Conservation (phyloP, 2,329 filamentous ascomycete genomes). For the Colletotrichum melonis region DNA sequence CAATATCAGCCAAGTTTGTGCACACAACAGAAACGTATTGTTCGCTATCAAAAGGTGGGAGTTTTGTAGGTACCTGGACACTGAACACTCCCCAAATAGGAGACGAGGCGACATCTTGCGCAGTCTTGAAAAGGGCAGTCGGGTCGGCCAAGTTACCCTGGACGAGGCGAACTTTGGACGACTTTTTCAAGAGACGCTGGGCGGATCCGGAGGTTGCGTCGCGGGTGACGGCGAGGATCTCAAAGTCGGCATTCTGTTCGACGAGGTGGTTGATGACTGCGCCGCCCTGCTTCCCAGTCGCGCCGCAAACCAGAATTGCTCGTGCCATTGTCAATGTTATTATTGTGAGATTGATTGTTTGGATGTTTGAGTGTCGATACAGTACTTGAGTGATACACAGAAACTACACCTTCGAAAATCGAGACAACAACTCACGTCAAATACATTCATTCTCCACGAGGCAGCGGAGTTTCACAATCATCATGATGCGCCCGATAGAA, state of each 20-base stretch:
- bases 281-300: conserved; percentile 52
- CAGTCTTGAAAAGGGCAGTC: conserved; percentile 59
- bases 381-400: background rate
- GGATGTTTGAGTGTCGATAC: background rate
- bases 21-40: no score
- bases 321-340: conserved; percentile 37
- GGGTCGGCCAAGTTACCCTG: conserved; percentile 67
- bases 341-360: no score
- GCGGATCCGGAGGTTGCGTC: conserved; percentile 62
- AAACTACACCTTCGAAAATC: no score
- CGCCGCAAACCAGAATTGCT: conserved; percentile 47
- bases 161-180: conserved; percentile 63
- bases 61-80: conserved; percentile 58
- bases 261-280: conserved; percentile 47
- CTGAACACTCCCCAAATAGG: conserved; percentile 70
- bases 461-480: background rate
- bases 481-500: background rate
- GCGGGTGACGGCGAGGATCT: conserved; percentile 71
- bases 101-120: conserved; percentile 38
- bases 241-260: conserved; percentile 48
- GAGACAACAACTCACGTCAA: background rate
- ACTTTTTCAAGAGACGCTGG: conserved; percentile 56
- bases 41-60: no score
- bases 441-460: background rate
- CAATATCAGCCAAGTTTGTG: background rate